These are phyloP conservation scores for Veloporphyrellus conicus DNA, from an alignment of 1,284 basidiomycete genomes.

Conservation along the genomic window DNA sequence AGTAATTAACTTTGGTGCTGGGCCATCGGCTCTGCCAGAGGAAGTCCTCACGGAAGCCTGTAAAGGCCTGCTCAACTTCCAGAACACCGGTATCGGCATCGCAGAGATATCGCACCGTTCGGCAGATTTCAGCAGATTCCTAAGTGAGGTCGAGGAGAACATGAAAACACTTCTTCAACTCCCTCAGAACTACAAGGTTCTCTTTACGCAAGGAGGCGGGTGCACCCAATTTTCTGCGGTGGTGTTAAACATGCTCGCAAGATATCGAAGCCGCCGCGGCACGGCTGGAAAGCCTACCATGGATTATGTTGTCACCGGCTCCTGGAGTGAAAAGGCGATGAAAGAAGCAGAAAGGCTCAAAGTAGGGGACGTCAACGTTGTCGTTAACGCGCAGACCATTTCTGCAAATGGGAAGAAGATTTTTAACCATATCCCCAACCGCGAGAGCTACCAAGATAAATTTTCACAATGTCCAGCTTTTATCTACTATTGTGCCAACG, in stretches of 20 bases:
- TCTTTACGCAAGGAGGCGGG: constrained; percentile 92
- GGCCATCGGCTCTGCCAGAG: constrained; percentile 84
- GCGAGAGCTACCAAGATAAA: constrained; percentile 69
- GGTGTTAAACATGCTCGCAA: constrained; percentile 82
- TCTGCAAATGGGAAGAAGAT: constrained; percentile 59
- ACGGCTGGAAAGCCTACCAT: constrained; percentile 55
- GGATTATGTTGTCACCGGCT: constrained; percentile 89
- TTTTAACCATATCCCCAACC: constrained; percentile 79
- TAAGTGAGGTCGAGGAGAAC: constrained; percentile 63
- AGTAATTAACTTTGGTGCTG: constrained; percentile 87
- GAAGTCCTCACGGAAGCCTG: constrained; percentile 78
- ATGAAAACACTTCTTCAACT: constrained; percentile 75
- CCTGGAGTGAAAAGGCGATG: constrained; percentile 84
- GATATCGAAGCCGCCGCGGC: constrained; percentile 67
- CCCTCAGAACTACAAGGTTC: constrained; percentile 78
- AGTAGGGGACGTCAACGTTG: constrained; percentile 59
- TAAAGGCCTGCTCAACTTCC: constrained; percentile 80
- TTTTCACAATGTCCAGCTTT: constrained; percentile 81
- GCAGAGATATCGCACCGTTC: constrained; percentile 93
- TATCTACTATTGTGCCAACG: constrained; percentile 99
- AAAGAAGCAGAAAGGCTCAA: constrained; percentile 75
- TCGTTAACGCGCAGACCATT: constrained; percentile 59
- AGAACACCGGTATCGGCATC: constrained; percentile 85
- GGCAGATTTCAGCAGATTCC: constrained; percentile 75
- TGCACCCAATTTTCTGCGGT: constrained; percentile 86